Evolutionary conservation across 257 asterid species (phyloP).

Genomic region (Salvia miltiorrhiza): DNA sequence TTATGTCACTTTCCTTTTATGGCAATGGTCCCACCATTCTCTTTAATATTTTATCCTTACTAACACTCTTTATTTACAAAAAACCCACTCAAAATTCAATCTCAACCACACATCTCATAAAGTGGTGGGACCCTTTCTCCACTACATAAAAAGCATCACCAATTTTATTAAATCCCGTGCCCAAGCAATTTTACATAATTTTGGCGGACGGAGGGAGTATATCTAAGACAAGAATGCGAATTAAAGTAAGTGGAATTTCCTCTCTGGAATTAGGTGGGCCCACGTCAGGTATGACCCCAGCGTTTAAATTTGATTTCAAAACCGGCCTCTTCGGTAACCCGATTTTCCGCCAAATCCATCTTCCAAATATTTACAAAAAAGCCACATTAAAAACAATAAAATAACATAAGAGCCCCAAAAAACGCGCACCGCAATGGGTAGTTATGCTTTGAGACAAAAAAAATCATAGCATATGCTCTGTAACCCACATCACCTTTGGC

Average conservation of each 20-base stretch:
- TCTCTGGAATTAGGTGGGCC: background rate
- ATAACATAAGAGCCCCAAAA: constrained; percentile 14
- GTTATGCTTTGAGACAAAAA: constrained; percentile 24
- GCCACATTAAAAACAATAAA: constrained; percentile 12
- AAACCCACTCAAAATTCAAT: no score
- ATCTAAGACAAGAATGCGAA: background rate
- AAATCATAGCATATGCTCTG: constrained; percentile 22
- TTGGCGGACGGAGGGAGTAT: no score
- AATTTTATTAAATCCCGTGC: no score
- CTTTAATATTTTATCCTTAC: no score
- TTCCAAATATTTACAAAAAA: constrained; percentile 1
- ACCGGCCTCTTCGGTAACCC: constrained; percentile 24
- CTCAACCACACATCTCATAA: no score
- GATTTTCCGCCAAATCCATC: constrained; percentile 35
- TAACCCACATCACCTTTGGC: constrained; percentile 31
- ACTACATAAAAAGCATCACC: no score
- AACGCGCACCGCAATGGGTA: constrained; percentile 1
- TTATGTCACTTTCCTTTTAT: no score
- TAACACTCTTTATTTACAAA: no score
- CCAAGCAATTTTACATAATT: no score
- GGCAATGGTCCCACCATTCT: no score
- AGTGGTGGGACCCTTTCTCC: no score
- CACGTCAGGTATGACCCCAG: background rate
- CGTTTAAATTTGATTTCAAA: constrained; percentile 30
- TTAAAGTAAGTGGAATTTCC: background rate